Conservation (phyloP, 2,329 filamentous ascomycete genomes). For the Helotiales sp. region DNA sequence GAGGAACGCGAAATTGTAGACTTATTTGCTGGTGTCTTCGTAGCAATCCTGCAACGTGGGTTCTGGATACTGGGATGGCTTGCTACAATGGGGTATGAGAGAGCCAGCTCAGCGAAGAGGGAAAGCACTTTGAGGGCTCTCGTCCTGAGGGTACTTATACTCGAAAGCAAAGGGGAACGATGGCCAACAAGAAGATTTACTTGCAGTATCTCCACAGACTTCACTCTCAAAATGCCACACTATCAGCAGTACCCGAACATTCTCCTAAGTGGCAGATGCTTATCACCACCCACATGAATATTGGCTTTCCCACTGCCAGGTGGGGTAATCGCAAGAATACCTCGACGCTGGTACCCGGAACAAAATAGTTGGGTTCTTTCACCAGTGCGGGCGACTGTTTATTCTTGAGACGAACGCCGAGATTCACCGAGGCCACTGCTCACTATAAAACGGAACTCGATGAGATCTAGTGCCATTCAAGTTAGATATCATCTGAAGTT, state of each 20-base stretch:
- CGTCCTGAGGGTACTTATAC: neutral
- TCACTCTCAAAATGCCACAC: neutral
- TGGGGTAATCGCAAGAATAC: neutral
- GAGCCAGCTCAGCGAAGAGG: neutral
- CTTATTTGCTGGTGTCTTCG: neutral
- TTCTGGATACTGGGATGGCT: neutral
- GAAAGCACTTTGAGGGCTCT: neutral
- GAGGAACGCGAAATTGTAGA: neutral
- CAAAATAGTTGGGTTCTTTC: neutral
- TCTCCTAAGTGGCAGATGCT: neutral
- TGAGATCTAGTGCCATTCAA: neutral
- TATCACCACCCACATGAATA: neutral
- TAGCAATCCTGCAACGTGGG: neutral
- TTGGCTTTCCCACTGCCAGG: neutral
- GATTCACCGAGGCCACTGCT: neutral
- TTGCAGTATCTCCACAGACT: neutral
- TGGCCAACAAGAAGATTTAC: too few relatives aligned
- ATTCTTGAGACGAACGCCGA: neutral
- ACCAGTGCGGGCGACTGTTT: neutral
- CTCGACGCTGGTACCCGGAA: neutral
- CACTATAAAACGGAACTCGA: neutral
- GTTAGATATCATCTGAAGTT: neutral
- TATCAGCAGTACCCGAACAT: neutral
- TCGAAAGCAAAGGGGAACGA: too few relatives aligned
- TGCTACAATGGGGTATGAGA: neutral